phyloP scores from a whole-genome alignment of 225 moss, liverwort and hornwort species.

The Asterella californica region DNA sequence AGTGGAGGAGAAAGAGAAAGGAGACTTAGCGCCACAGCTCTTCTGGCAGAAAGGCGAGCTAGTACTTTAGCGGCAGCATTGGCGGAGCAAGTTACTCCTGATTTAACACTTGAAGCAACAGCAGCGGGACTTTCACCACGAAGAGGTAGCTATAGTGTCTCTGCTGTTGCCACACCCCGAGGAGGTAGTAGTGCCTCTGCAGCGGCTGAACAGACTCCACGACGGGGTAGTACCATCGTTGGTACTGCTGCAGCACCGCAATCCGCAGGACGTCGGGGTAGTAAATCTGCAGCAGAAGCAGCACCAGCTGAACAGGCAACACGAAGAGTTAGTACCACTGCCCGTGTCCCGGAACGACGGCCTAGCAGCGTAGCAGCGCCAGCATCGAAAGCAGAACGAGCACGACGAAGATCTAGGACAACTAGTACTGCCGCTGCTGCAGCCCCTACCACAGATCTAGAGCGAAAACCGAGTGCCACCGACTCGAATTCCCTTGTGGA shows the following conservation, averaged over 20 bases:
- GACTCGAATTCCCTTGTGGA: background rate
- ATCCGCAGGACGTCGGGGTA: background rate
- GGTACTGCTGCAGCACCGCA: background rate
- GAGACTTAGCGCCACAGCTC: background rate
- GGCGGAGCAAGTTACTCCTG: background rate
- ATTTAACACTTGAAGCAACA: conserved; percentile 7
- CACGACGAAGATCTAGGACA: too few relatives aligned
- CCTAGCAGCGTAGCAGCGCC: background rate
- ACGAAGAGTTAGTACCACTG: background rate
- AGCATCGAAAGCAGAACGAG: background rate
- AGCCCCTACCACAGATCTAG: background rate
- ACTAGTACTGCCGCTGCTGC: background rate
- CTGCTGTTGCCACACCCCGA: background rate
- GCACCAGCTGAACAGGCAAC: background rate
- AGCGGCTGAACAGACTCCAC: background rate
- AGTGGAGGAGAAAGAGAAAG: conserved; percentile 6
- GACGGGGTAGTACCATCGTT: background rate
- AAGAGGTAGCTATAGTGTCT: conserved; percentile 2
- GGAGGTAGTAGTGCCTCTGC: background rate
- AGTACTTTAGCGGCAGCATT: background rate
- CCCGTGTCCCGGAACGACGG: background rate
- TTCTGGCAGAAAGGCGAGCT: conserved; percentile 13
- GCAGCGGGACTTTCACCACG: conserved; percentile 5
- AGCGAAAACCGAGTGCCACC: background rate
- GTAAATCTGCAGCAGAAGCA: background rate